A percentile compares a stretch with the other conserved stretches of the same genome.
These are phyloP conservation scores for Tricholoma sp. DNA, from an alignment of 768 basidiomycete species.

Conservation along the genomic window DNA sequence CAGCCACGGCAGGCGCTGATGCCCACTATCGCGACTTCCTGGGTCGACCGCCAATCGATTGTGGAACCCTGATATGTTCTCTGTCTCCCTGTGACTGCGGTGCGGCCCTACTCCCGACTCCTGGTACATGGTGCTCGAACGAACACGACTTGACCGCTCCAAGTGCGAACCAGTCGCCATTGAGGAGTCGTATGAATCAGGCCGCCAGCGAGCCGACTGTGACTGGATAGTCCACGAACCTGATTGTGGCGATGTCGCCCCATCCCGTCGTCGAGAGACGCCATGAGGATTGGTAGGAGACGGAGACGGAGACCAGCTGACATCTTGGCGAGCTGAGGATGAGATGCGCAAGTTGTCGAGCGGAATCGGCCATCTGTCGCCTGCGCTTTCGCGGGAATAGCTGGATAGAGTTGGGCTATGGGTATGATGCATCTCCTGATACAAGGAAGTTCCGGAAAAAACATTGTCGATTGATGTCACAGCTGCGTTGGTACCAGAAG, in stretches of 20 bases:
- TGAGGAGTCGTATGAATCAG: constrained; percentile 25
- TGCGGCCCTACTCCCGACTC: constrained; percentile 16
- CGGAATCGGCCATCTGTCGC: constrained; percentile 26
- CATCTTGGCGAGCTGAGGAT: constrained; percentile 18
- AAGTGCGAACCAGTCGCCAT: constrained; percentile 27
- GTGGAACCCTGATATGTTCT: constrained; percentile 19
- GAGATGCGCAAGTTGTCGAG: constrained; percentile 22
- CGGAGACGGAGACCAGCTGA: constrained; percentile 19
- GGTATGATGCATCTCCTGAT: constrained; percentile 23
- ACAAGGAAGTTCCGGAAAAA: constrained; percentile 25
- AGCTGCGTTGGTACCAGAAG: constrained; percentile 15
- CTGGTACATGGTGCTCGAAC: constrained; percentile 35
- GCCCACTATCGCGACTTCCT: constrained; percentile 23
- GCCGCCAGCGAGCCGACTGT: constrained; percentile 36
- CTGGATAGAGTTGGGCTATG: constrained; percentile 8
- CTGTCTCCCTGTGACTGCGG: constrained; percentile 25
- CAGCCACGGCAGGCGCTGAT: constrained; percentile 36
- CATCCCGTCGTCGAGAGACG: constrained; percentile 28
- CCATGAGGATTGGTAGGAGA: constrained; percentile 20
- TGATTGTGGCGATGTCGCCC: constrained; percentile 20
- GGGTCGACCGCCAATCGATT: constrained; percentile 23
- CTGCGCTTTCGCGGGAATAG: constrained; percentile 21
- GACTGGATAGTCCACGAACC: constrained; percentile 33
- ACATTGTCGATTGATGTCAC: constrained; percentile 27
- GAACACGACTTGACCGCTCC: constrained; percentile 19